A percentile compares a stretch with the other conserved stretches of the same genome.
These are phyloP conservation scores for Tylopilus sp. DNA, from an alignment of 768 basidiomycete species.

Conservation along the genomic window DNA sequence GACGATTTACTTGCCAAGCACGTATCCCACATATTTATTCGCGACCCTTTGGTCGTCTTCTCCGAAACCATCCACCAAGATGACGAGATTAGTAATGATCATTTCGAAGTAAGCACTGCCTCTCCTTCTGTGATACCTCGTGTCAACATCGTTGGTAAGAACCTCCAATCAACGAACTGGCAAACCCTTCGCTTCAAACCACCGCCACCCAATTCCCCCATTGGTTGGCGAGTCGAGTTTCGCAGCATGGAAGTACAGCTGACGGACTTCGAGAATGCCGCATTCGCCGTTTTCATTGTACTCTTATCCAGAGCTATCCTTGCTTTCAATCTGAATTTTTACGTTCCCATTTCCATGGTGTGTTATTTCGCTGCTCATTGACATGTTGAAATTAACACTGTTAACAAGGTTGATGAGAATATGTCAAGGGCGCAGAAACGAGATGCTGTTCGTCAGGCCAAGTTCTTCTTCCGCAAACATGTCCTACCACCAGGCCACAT, in stretches of 20 bases:
- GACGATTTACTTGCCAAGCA: conserved; percentile 88
- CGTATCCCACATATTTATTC: conserved; percentile 93
- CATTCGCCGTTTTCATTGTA: conserved; percentile 92
- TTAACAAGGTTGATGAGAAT: conserved; percentile 86
- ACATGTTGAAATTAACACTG: background rate
- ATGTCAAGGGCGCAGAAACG: conserved; percentile 88
- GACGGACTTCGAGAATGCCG: conserved; percentile 98
- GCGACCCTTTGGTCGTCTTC: conserved; percentile 94
- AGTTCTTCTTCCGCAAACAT: conserved; percentile 88
- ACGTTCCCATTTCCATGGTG: conserved; percentile 96
- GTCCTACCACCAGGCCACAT: conserved; percentile 59
- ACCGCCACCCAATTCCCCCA: conserved; percentile 86
- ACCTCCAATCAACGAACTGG: conserved; percentile 99
- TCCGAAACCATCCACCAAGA: conserved; percentile 93
- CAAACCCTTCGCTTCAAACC: conserved; percentile 99
- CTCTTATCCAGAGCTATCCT: conserved; percentile 92
- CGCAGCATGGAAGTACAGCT: conserved; percentile 98
- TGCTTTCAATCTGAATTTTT: conserved; percentile 88
- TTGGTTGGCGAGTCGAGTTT: conserved; percentile 99
- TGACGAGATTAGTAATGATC: conserved; percentile 82
- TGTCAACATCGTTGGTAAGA: conserved; percentile 43
- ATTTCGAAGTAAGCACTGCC: conserved; percentile 77
- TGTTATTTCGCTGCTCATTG: background rate
- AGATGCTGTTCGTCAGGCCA: conserved; percentile 68
- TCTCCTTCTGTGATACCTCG: background rate